Evolutionary conservation across 2,329 filamentous ascomycete genomes (phyloP).

Genomic region (Fusarium begoniae): DNA sequence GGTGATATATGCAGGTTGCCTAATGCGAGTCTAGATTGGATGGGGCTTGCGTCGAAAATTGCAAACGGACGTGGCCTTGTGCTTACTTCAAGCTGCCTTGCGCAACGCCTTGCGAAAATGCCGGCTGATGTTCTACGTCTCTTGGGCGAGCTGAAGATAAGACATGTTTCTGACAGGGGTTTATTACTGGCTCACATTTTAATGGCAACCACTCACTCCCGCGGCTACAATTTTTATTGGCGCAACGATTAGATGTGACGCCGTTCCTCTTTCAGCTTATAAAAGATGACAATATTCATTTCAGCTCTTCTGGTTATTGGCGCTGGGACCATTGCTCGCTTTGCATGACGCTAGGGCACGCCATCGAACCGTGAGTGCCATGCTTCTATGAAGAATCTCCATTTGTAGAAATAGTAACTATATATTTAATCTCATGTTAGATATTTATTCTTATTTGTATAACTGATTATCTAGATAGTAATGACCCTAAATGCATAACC

Average conservation of each 20-base stretch:
- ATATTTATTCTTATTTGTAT: no score
- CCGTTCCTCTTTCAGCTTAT: background rate
- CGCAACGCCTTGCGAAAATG: background rate
- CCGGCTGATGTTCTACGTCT: background rate
- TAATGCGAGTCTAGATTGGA: background rate
- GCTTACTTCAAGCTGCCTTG: background rate
- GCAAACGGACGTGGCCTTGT: background rate
- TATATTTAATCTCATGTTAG: no score
- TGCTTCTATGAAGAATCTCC: fast-evolving
- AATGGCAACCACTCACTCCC: background rate
- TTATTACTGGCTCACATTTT: background rate
- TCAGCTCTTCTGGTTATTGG: background rate
- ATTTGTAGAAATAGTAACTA: no score
- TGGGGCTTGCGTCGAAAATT: background rate
- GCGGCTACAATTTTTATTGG: background rate
- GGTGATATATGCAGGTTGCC: background rate
- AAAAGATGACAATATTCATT: background rate
- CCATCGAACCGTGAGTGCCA: background rate
- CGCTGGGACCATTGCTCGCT: background rate
- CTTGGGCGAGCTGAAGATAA: background rate
- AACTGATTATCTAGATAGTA: no score
- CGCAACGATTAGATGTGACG: no score
- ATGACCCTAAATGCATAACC: no score
- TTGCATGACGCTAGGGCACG: fast-evolving
- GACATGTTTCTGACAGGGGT: background rate